Base-by-base conservation (phyloP, 1,284 basidiomycete genomes). In the Chiua sp. region DNA sequence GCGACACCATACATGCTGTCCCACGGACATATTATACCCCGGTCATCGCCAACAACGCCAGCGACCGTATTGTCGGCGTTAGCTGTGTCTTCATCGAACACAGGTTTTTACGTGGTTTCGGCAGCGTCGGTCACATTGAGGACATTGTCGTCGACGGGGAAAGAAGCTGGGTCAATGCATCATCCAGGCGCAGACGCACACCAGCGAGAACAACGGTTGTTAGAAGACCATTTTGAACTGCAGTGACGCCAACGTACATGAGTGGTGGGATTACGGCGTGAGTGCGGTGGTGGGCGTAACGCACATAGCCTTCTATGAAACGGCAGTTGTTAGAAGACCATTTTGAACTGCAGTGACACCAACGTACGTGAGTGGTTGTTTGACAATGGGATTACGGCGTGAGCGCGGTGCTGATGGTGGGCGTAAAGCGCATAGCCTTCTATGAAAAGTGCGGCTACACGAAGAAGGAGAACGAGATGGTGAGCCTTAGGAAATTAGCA, bases 301-400 rank as follows among this genome's bases (percentile, higher is more conserved):
- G 46, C 46, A 26, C 65, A 49, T 72, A 96, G 94, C 93, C 1
- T 99, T 99, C 80, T 99, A 99, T 77, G 84, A 94, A 77, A 98
- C n/a, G n/a, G n/a, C n/a, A n/a, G n/a, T n/a, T n/a, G n/a, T n/a
- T 98, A 98, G 80, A 98, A 99, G 87, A 95, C 94, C 23, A 98
- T 99, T 65, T 78, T 99, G 68, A 98, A 99, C 75, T 99, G 97
- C 77, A 94, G 86, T 72, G 88, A 94, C 63, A 82, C 86, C 55
- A 99, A 98, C 70, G 91, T 96, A 65, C 89, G 96, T 98, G 74
- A 77, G 94, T 87, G 23, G 42, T 47, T 26, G 39, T 53, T 87
- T 22, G 42, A 42, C 44, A 51, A 53, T 15, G 54, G 50, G 30
- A 35, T 53, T 6, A 54, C 52, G 73, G 62, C 13, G 39, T 51